Percentiles rank a stretch among this genome's conserved stretches.
These are phyloP conservation scores for Astrephomene gubernaculifera DNA, from an alignment of 139 green algal genomes.

Conservation along the genomic window DNA sequence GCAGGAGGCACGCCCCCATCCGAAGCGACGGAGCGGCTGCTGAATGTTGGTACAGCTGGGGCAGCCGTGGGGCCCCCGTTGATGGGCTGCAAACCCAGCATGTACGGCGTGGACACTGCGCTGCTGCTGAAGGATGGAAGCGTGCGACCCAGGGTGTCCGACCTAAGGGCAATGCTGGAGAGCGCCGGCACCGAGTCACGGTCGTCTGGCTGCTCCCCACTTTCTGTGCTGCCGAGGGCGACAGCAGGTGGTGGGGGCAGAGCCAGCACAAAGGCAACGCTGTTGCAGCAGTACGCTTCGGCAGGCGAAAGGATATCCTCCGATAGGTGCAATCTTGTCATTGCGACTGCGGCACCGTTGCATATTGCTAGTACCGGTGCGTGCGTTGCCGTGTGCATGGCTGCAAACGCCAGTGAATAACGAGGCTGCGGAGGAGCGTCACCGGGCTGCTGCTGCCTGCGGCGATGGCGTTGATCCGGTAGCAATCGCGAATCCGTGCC, in stretches of 20 bases:
- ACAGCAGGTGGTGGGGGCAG: neutral
- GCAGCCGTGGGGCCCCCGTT: neutral
- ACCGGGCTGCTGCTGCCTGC: neutral
- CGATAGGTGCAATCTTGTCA: no score
- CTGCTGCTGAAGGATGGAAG: slow-evolving; percentile 26
- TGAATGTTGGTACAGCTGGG: neutral
- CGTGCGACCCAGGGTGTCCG: neutral
- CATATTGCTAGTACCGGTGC: slow-evolving; percentile 17
- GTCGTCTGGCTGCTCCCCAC: neutral
- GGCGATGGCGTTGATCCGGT: neutral
- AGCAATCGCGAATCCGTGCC: neutral
- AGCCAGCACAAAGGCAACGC: no score
- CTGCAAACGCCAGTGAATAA: slow-evolving; percentile 12
- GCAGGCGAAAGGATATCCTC: no score
- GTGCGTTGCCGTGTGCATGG: neutral
- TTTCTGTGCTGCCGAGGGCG: neutral
- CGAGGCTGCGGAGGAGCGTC: neutral
- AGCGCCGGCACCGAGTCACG: slow-evolving; percentile 18
- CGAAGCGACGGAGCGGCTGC: neutral
- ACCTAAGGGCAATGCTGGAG: neutral
- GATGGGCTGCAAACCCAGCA: slow-evolving; percentile 37
- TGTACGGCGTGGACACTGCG: slow-evolving; percentile 41
- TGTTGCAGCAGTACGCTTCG: no score
- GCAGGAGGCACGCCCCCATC: neutral
- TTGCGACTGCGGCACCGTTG: slow-evolving; percentile 10